Evolutionary conservation across 208 protist genomes (phyloP).

Genomic region (Acanthamoeba lugdunensis): DNA sequence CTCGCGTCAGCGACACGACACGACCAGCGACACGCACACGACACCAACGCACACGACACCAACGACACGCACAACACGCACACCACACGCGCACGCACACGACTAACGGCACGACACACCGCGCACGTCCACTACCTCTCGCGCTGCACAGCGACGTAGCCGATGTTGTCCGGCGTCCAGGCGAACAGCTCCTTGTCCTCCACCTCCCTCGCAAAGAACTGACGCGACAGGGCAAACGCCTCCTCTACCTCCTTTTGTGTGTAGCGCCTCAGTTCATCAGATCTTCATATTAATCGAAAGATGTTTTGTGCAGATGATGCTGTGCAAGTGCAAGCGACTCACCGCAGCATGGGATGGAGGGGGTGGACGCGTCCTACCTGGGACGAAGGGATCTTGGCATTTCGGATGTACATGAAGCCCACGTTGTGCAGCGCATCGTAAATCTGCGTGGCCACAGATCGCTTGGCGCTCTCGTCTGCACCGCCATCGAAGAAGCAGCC

Average conservation of each 20-base stretch:
- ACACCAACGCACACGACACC: too few species aligned
- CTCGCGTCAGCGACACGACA: neutral
- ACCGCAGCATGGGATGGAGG: neutral
- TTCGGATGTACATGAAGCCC: conserved; percentile 46
- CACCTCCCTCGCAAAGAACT: conserved; percentile 1
- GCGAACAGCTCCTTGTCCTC: neutral
- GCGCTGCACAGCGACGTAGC: conserved; percentile 26
- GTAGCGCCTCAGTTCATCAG: too few species aligned
- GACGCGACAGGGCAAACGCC: conserved; percentile 7
- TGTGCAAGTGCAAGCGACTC: neutral
- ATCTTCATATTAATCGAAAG: too few species aligned
- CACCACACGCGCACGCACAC: too few species aligned
- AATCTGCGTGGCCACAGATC: conserved; percentile 14
- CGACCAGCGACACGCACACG: neutral
- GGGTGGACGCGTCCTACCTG: neutral
- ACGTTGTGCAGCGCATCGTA: conserved; percentile 35
- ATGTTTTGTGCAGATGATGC: too few species aligned
- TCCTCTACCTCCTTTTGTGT: neutral
- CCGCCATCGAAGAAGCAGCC: neutral
- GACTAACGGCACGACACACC: too few species aligned
- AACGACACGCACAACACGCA: neutral
- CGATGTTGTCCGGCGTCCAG: conserved; percentile 55
- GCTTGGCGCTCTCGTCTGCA: neutral
- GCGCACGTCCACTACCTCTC: neutral
- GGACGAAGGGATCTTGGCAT: neutral